phyloP scores from a whole-genome alignment of 2,329 filamentous ascomycete genomes.

The Dissoconium aciculare region DNA sequence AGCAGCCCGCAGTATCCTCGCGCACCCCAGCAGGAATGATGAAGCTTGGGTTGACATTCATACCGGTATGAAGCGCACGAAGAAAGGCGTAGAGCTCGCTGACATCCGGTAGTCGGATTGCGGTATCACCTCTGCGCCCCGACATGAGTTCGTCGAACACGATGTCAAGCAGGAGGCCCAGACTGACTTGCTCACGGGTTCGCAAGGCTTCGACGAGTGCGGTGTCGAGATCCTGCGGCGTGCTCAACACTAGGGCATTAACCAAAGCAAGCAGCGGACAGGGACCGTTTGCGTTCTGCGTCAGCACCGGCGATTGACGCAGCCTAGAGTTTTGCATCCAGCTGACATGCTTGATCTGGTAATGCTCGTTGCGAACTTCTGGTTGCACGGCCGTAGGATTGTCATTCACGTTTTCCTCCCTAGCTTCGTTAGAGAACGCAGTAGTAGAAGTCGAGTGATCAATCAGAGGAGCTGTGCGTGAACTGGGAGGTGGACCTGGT shows the following conservation, averaged over 20 bases:
- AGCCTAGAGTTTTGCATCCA: conserved; percentile 64
- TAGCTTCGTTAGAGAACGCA: too few species aligned
- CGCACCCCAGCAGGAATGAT: conserved; percentile 35
- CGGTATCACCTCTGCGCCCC: conserved; percentile 49
- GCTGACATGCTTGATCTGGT: conserved; percentile 79
- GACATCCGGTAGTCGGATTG: conserved; percentile 62
- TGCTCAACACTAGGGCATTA: conserved; percentile 78
- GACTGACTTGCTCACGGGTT: conserved; percentile 72
- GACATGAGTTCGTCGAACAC: conserved; percentile 91
- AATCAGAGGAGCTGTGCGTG: conserved; percentile 15
- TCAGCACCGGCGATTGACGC: conserved; percentile 68
- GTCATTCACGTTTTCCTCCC: conserved; percentile 18
- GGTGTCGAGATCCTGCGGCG: conserved; percentile 50
- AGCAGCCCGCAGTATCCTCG: conserved; percentile 49
- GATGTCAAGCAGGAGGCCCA: conserved; percentile 72
- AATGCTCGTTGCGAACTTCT: conserved; percentile 54
- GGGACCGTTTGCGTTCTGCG: conserved; percentile 88
- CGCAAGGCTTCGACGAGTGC: conserved; percentile 63
- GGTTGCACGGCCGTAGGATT: conserved; percentile 13
- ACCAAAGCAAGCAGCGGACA: conserved; percentile 87
- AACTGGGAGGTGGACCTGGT: conserved; percentile 4
- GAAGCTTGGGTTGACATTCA: conserved; percentile 94
- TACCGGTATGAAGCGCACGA: conserved; percentile 78
- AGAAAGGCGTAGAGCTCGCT: conserved; percentile 78
- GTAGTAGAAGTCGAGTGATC: too few species aligned